These are phyloP conservation scores for Graphilbum ipis-grandicollis DNA, from an alignment of 2,329 filamentous ascomycete species.

Conservation along the genomic window DNA sequence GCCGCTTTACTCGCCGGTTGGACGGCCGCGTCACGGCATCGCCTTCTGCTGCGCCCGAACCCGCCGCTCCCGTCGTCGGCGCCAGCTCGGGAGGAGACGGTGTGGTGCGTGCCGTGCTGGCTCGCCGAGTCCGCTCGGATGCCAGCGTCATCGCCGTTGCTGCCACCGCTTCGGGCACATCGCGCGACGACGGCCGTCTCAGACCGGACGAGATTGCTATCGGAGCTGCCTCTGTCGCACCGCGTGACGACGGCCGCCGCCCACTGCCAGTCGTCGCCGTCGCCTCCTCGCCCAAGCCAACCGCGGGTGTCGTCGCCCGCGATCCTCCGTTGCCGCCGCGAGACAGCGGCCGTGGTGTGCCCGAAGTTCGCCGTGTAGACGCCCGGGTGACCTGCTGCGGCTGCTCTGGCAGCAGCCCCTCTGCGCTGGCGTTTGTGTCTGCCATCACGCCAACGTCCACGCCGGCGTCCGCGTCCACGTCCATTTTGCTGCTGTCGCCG, in stretches of 20 bases:
- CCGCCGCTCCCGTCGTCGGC: constrained; percentile 25
- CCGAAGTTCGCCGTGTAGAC: not conserved
- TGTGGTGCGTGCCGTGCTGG: constrained; percentile 40
- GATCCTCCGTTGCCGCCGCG: not conserved
- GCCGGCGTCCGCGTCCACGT: too few relatives aligned
- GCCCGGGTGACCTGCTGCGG: constrained; percentile 5
- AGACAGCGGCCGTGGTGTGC: not conserved
- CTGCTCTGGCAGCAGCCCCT: constrained; percentile 5
- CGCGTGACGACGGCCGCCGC: not conserved
- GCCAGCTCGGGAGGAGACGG: constrained; percentile 22
- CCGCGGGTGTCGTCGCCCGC: not conserved
- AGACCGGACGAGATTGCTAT: constrained; percentile 8
- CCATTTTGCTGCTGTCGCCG: too few relatives aligned
- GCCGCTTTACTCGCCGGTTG: constrained; percentile 48
- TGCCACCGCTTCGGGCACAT: constrained; percentile 1
- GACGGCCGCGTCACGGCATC: constrained; percentile 28
- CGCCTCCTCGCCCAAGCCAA: not conserved
- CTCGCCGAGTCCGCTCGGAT: constrained; percentile 33
- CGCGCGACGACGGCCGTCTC: not conserved
- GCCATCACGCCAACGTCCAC: too few relatives aligned
- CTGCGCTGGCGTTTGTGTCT: too few relatives aligned
- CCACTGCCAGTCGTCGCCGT: constrained; percentile 14
- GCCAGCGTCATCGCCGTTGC: constrained; percentile 28
- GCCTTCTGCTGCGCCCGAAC: constrained; percentile 38
- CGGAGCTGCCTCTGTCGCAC: not conserved